Conservation (phyloP, 805 yeast genomes). For the Candida maesae region DNA sequence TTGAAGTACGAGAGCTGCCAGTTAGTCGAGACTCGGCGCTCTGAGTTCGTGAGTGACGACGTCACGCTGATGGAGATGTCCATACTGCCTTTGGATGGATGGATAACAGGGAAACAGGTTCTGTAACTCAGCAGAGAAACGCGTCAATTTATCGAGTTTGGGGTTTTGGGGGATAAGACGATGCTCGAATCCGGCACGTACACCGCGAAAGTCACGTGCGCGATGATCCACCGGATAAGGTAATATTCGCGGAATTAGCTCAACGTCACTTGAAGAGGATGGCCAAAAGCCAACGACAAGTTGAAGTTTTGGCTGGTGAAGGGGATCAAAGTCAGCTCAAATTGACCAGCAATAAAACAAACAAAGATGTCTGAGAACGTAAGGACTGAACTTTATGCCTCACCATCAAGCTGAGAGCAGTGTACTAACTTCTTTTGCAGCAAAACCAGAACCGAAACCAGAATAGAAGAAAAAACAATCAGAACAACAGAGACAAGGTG, state of each 20-base stretch:
- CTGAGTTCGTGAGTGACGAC: slow-evolving; percentile 65
- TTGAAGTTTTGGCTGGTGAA: background rate
- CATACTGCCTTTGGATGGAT: too few relatives aligned
- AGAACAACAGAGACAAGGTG: slow-evolving; percentile 40
- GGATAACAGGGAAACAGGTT: too few relatives aligned
- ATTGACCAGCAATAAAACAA: too few relatives aligned
- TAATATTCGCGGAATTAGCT: slow-evolving; percentile 7
- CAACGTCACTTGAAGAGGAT: background rate
- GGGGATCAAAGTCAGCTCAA: too few relatives aligned
- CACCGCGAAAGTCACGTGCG: too few relatives aligned
- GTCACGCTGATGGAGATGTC: slow-evolving; percentile 57
- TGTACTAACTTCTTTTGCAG: background rate
- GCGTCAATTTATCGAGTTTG: too few relatives aligned
- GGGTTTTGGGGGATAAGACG: too few relatives aligned
- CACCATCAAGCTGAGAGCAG: background rate
- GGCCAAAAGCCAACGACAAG: background rate
- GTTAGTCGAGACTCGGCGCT: slow-evolving; percentile 56
- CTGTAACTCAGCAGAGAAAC: too few relatives aligned
- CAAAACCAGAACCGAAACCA: slow-evolving; percentile 15
- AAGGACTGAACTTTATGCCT: background rate
- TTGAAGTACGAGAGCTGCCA: slow-evolving; percentile 58
- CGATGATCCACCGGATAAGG: slow-evolving; percentile 2
- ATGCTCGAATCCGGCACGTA: too few relatives aligned
- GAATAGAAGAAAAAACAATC: slow-evolving; percentile 18
- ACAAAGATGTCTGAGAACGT: slow-evolving; percentile 2